Evolutionary conservation across 192 early-diverging fungal genomes (phyloP).

Genomic region (Pilaira anomala): DNA sequence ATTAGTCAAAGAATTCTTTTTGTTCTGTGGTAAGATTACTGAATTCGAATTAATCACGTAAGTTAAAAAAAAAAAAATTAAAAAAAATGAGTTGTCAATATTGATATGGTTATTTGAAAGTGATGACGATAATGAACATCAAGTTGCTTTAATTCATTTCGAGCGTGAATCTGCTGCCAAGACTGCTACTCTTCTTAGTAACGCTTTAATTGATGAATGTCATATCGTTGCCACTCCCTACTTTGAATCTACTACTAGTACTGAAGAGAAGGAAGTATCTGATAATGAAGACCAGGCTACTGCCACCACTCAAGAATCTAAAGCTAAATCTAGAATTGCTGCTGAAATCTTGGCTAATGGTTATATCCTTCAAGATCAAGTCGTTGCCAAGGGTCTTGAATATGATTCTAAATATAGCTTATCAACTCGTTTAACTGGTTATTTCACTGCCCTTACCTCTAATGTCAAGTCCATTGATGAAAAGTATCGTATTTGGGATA

Average conservation of each 20-base stretch:
- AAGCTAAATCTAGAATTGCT: conserved; percentile 50
- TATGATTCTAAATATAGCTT: conserved; percentile 64
- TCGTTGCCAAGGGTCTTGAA: conserved; percentile 62
- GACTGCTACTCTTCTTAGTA: conserved; percentile 58
- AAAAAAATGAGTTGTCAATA: not conserved
- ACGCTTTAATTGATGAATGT: conserved; percentile 56
- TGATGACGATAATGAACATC: conserved; percentile 44
- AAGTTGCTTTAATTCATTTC: conserved; percentile 54
- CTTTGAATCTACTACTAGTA: conserved; percentile 36
- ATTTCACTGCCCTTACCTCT: conserved; percentile 25
- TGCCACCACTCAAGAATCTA: conserved; percentile 24
- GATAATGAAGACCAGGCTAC: not conserved
- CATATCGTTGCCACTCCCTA: conserved; percentile 50
- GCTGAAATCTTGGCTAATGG: conserved; percentile 73
- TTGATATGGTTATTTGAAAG: conserved; percentile 21
- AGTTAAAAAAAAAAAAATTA: conserved; percentile 20
- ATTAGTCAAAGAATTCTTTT: conserved; percentile 62
- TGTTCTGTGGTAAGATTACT: conserved; percentile 62
- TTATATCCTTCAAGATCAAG: conserved; percentile 60
- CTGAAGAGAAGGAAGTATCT: conserved; percentile 26
- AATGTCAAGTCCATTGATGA: conserved; percentile 45
- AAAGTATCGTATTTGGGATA: conserved; percentile 51
- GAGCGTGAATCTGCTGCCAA: conserved; percentile 59
- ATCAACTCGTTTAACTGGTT: conserved; percentile 37
- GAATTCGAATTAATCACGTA: conserved; percentile 60